A percentile compares a stretch with the other conserved stretches of the same genome.
These are phyloP conservation scores for Calonectria pteridis DNA, from an alignment of 2,329 filamentous ascomycete species.

Conservation along the genomic window DNA sequence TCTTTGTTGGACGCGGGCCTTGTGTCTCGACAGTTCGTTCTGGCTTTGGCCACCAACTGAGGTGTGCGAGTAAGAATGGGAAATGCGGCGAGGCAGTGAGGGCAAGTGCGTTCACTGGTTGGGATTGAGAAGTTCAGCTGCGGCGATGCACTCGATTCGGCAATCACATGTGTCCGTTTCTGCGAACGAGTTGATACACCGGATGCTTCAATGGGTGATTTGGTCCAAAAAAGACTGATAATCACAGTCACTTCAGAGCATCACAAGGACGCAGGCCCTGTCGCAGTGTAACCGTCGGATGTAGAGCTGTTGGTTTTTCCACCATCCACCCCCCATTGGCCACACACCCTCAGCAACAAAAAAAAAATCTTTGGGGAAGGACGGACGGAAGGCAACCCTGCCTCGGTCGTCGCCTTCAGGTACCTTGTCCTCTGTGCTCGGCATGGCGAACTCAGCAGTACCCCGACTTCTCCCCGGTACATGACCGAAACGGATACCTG, in stretches of 20 bases:
- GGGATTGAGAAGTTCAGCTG: background rate
- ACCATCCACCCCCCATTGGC: constrained; percentile 33
- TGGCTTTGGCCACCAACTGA: background rate
- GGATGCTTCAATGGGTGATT: background rate
- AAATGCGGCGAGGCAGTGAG: constrained; percentile 5
- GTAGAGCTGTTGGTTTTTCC: constrained; percentile 29
- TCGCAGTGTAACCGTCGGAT: constrained; percentile 17
- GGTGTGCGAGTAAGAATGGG: constrained; percentile 18
- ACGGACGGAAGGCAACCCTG: constrained; percentile 32
- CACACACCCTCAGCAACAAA: constrained; percentile 32
- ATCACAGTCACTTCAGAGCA: background rate
- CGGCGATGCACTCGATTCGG: background rate
- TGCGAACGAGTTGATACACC: background rate
- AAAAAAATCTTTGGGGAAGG: constrained; percentile 44
- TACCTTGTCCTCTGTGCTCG: background rate
- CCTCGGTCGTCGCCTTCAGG: background rate
- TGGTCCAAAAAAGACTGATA: background rate
- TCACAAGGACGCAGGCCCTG: background rate
- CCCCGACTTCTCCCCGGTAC: constrained; percentile 35
- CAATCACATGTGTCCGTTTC: background rate
- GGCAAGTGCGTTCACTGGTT: background rate
- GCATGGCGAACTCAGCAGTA: constrained; percentile 18
- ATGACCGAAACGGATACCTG: constrained; percentile 29
- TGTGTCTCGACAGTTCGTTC: too few species aligned
- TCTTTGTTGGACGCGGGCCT: background rate